Evolutionary conservation across 2,329 filamentous ascomycete species (phyloP).

Genomic region (Neofusicoccum parvum): DNA sequence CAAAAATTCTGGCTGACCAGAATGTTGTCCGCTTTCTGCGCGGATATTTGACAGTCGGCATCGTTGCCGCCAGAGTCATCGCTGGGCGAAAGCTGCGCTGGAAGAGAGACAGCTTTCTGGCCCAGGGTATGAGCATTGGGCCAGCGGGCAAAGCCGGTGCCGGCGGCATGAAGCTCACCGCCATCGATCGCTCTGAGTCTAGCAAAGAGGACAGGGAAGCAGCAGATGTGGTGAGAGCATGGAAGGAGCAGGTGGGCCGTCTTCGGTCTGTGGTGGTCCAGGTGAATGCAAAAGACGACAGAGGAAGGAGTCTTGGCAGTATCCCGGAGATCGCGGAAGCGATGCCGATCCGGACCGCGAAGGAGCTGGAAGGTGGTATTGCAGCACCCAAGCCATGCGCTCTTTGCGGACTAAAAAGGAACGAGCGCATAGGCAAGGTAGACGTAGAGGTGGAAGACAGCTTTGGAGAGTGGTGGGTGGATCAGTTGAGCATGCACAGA

Average conservation of each 20-base stretch:
- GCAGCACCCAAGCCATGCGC: conserved; percentile 76
- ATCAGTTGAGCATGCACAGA: conserved; percentile 69
- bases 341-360: conserved; percentile 68
- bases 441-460: conserved; percentile 81
- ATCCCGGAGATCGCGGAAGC: conserved; percentile 73
- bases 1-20: conserved; percentile 65
- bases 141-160: conserved; percentile 72
- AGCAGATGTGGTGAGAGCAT: conserved; percentile 72
- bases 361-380: conserved; percentile 64
- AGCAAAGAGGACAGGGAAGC: conserved; percentile 83
- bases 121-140: conserved; percentile 85
- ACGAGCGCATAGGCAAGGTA: conserved; percentile 77
- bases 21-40: conserved; percentile 65
- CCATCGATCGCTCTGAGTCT: conserved; percentile 81
- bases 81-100: conserved; percentile 84
- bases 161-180: conserved; percentile 88
- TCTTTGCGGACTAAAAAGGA: conserved; percentile 83
- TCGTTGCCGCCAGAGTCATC: conserved; percentile 76
- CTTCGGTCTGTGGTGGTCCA: conserved; percentile 67
- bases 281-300: conserved; percentile 28
- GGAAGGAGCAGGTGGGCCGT: conserved; percentile 74
- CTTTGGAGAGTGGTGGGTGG: conserved; percentile 96
- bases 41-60: conserved; percentile 64
- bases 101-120: conserved; percentile 84
- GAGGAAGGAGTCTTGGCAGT: conserved; percentile 31